Conservation (phyloP, 2,329 filamentous ascomycete species). For the Alternaria incomplexa region DNA sequence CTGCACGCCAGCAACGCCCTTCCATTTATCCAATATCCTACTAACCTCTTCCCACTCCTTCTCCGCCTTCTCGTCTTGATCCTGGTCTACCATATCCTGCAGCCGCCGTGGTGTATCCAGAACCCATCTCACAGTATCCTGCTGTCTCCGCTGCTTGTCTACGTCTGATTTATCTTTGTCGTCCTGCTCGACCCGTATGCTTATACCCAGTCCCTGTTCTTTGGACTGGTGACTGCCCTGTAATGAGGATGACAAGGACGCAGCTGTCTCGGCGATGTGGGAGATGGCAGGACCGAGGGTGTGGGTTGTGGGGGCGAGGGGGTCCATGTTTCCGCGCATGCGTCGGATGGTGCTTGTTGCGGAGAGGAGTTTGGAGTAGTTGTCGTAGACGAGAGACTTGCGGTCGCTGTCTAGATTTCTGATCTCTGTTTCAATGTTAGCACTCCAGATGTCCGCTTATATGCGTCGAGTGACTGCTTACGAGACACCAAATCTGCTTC, state of each 20-base stretch:
- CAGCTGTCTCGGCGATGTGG: slow-evolving; percentile 71
- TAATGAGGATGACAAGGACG: slow-evolving; percentile 49
- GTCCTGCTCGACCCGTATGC: slow-evolving; percentile 30
- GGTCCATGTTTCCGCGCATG: slow-evolving; percentile 84
- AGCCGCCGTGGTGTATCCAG: slow-evolving; percentile 67
- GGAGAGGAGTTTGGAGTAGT: slow-evolving; percentile 95
- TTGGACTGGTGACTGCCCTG: slow-evolving; percentile 33
- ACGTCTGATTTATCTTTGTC: slow-evolving; percentile 28
- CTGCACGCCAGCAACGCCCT: slow-evolving; percentile 51
- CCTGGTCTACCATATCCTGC: slow-evolving; percentile 63
- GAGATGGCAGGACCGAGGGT: slow-evolving; percentile 76
- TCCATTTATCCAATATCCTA: slow-evolving; percentile 52
- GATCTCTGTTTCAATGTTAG: slow-evolving; percentile 64
- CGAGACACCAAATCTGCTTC: slow-evolving; percentile 71
- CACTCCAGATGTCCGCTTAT: background rate
- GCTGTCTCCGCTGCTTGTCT: slow-evolving; percentile 49
- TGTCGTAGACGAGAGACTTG: slow-evolving; percentile 97
- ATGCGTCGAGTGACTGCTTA: slow-evolving; percentile 22
- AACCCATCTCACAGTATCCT: slow-evolving; percentile 67
- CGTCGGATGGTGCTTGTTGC: slow-evolving; percentile 95
- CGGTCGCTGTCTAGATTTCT: slow-evolving; percentile 91
- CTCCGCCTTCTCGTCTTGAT: slow-evolving; percentile 66
- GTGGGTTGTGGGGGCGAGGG: slow-evolving; percentile 73
- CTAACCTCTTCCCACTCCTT: slow-evolving; percentile 55
- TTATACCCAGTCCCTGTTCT: slow-evolving; percentile 32